phyloP scores from a whole-genome alignment of 352 stramenopile species.

The Phytophthora pistaciae region DNA sequence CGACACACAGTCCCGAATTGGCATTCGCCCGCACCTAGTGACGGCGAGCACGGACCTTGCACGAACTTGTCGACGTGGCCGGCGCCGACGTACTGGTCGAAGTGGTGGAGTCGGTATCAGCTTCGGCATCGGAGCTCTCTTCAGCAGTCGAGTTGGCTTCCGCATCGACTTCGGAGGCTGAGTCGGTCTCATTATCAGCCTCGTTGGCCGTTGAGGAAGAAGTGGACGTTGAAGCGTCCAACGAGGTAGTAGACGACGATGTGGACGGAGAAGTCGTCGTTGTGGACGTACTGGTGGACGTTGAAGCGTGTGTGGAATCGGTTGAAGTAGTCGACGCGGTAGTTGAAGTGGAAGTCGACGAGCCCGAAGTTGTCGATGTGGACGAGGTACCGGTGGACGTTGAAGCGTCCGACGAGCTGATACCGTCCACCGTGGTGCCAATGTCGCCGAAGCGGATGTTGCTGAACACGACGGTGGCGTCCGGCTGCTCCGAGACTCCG shows the following conservation, averaged over 20 bases:
- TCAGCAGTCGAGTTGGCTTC: constrained; percentile 15
- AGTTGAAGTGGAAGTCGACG: neutral
- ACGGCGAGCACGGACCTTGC: constrained; percentile 21
- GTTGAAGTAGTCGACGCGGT: neutral
- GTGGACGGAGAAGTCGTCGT: neutral
- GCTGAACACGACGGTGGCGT: constrained; percentile 53
- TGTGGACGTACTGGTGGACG: constrained; percentile 10
- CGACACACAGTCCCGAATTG: constrained; percentile 1
- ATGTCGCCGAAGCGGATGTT: constrained; percentile 46
- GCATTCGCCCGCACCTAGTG: constrained; percentile 9
- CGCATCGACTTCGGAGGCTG: constrained; percentile 19
- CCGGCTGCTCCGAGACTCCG: constrained; percentile 42
- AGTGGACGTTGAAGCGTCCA: constrained; percentile 12
- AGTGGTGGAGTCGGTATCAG: neutral
- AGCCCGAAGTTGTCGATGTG: neutral
- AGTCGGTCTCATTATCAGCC: constrained; percentile 6
- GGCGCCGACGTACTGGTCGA: constrained; percentile 9
- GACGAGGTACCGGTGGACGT: constrained; percentile 3
- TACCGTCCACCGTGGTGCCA: constrained; percentile 37
- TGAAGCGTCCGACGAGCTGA: constrained; percentile 10
- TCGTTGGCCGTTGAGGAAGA: constrained; percentile 22
- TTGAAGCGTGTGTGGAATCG: neutral
- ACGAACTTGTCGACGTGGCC: constrained; percentile 23
- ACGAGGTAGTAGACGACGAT: neutral
- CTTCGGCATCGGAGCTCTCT: constrained; percentile 5